Conservation (phyloP, 208 protist genomes). For the Crithidia bombi region DNA sequence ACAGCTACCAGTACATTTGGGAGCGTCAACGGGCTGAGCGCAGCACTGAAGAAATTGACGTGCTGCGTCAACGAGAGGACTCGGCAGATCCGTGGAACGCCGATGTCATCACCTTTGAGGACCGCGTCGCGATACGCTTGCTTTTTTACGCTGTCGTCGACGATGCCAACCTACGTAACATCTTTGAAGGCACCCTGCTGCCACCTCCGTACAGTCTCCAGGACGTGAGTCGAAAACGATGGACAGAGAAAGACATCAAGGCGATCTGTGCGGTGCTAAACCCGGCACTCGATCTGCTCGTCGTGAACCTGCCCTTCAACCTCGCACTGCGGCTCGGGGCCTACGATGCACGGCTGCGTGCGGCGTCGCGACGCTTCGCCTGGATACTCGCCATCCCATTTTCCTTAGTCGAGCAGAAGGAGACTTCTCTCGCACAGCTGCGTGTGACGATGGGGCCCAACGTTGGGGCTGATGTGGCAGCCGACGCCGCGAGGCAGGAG, state of each 20-base stretch:
- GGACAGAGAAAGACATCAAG: slow-evolving; percentile 47
- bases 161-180: slow-evolving; percentile 45
- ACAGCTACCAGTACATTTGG: slow-evolving; percentile 67
- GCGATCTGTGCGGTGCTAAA: slow-evolving; percentile 46
- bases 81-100: background rate
- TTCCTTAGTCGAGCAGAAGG: slow-evolving; percentile 57
- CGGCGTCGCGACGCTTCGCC: slow-evolving; percentile 64
- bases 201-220: slow-evolving; percentile 64
- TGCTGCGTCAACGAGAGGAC: slow-evolving; percentile 8
- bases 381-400: slow-evolving; percentile 72
- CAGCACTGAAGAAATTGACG: slow-evolving; percentile 32
- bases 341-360: slow-evolving; percentile 79
- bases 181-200: slow-evolving; percentile 71
- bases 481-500: slow-evolving; percentile 32
- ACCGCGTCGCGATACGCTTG: slow-evolving; percentile 60
- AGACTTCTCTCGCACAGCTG: slow-evolving; percentile 34
- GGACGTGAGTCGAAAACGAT: slow-evolving; percentile 39
- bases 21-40: slow-evolving; percentile 42
- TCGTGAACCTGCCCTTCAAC: slow-evolving; percentile 74
- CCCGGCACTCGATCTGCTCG: slow-evolving; percentile 48
- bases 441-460: background rate
- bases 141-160: slow-evolving; percentile 69
- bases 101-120: slow-evolving; percentile 48
- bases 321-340: slow-evolving; percentile 53
- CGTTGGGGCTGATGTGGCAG: slow-evolving; percentile 1